Conservation (phyloP, 2,329 filamentous ascomycete species). For the Ophiocordyceps unilateralis region DNA sequence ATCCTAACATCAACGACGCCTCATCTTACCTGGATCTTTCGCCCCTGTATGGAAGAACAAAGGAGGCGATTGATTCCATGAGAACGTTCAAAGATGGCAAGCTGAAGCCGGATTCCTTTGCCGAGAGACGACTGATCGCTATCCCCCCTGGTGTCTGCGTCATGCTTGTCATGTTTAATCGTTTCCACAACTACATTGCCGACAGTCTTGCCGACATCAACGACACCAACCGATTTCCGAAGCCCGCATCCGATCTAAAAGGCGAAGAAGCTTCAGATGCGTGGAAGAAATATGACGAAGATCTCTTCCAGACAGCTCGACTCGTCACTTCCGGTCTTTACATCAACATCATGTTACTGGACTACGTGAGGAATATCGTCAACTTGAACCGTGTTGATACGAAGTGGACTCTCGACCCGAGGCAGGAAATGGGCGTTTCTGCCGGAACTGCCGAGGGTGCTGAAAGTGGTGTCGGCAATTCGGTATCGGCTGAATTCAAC, state of each 20-base stretch:
- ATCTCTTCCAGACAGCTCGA: slow-evolving; percentile 63
- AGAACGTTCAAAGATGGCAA: slow-evolving; percentile 54
- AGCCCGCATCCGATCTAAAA: slow-evolving; percentile 32
- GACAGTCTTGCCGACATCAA: slow-evolving; percentile 76
- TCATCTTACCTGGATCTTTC: slow-evolving; percentile 58
- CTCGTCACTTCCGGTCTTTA: slow-evolving; percentile 58
- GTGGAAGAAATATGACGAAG: slow-evolving; percentile 57
- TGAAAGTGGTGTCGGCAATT: slow-evolving; percentile 60
- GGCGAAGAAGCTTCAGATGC: slow-evolving; percentile 31
- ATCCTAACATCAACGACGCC: slow-evolving; percentile 45
- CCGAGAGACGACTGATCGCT: slow-evolving; percentile 50
- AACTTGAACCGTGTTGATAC: slow-evolving; percentile 42
- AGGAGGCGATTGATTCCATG: slow-evolving; percentile 47
- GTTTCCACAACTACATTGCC: slow-evolving; percentile 78
- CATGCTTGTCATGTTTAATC: slow-evolving; percentile 60
- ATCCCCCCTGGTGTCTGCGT: slow-evolving; percentile 58
- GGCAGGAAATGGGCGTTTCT: slow-evolving; percentile 45
- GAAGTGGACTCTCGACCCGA: slow-evolving; percentile 67
- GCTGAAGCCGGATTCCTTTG: slow-evolving; percentile 56
- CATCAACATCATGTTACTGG: slow-evolving; percentile 61
- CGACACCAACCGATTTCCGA: slow-evolving; percentile 61
- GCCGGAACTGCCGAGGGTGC: slow-evolving; percentile 37
- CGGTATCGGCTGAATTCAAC: slow-evolving; percentile 79
- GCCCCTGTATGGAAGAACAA: slow-evolving; percentile 53
- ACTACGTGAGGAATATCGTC: slow-evolving; percentile 65